Conservation (phyloP, 495 filamentous ascomycete genomes). For the Aspergillus affinis region DNA sequence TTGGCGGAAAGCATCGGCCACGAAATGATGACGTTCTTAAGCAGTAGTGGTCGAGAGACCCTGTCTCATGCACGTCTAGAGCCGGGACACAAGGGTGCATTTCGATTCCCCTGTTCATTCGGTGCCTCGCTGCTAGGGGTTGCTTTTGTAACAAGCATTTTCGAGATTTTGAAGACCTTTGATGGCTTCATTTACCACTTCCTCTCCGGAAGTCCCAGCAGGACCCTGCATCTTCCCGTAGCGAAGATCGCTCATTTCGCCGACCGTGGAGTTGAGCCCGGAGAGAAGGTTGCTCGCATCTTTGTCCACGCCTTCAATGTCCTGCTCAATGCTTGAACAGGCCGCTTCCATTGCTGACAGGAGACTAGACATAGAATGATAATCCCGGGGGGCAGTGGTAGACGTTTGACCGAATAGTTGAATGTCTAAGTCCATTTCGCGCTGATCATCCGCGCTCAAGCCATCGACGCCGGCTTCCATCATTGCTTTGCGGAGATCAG, state of each 20-base stretch:
- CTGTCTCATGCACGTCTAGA: neutral
- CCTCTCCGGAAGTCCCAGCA: slow-evolving; percentile 50
- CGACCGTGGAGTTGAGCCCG: slow-evolving; percentile 61
- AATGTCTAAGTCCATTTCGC: slow-evolving; percentile 69
- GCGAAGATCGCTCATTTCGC: slow-evolving; percentile 75
- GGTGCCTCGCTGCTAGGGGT: neutral
- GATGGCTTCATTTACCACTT: slow-evolving; percentile 60
- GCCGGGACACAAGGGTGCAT: neutral
- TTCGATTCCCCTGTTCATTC: neutral
- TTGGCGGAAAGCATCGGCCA: neutral
- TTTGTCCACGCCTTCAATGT: slow-evolving; percentile 61
- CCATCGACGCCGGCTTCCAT: slow-evolving; percentile 55
- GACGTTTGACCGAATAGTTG: slow-evolving; percentile 65
- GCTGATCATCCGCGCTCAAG: slow-evolving; percentile 56
- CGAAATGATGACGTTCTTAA: neutral
- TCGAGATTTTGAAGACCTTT: slow-evolving; percentile 57
- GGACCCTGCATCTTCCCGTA: slow-evolving; percentile 72
- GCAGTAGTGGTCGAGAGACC: neutral
- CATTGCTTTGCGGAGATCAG: slow-evolving; percentile 56
- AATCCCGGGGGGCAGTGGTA: slow-evolving; percentile 31
- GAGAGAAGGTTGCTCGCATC: slow-evolving; percentile 61
- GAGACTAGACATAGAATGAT: slow-evolving; percentile 65
- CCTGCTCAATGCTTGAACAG: slow-evolving; percentile 60
- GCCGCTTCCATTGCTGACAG: slow-evolving; percentile 67
- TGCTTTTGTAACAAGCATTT: slow-evolving; percentile 54